Conservation (phyloP, 768 basidiomycete genomes). For the Mycena vulgaris region DNA sequence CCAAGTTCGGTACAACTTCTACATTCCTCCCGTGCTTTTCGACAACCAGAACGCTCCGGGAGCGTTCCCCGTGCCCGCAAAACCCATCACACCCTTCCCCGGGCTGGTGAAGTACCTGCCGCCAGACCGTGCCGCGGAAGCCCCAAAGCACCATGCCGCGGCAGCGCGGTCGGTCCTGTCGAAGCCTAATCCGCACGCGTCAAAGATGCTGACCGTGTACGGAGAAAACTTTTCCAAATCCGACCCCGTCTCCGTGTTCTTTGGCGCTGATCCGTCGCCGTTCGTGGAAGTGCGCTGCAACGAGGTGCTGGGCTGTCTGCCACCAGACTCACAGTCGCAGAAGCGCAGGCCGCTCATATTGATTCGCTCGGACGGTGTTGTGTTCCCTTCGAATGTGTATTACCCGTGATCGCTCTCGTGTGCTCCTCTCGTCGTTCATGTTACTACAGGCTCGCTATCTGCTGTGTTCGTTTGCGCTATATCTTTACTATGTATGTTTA, state of each 20-base stretch:
- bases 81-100: slow-evolving; percentile 90
- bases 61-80: slow-evolving; percentile 85
- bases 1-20: slow-evolving; percentile 95
- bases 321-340: slow-evolving; percentile 75
- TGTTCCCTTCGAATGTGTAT: slow-evolving; percentile 87
- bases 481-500: slow-evolving; percentile 31
- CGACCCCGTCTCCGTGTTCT: slow-evolving; percentile 88
- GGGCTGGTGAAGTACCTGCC: slow-evolving; percentile 92
- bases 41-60: slow-evolving; percentile 83
- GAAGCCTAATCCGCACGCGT: slow-evolving; percentile 84
- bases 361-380: slow-evolving; percentile 87
- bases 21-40: slow-evolving; percentile 88
- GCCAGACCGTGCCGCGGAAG: slow-evolving; percentile 89
- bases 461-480: slow-evolving; percentile 26
- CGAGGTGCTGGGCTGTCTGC: slow-evolving; percentile 87
- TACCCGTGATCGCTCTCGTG: slow-evolving; percentile 71
- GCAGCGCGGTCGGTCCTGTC: slow-evolving; percentile 77
- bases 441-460: slow-evolving; percentile 9
- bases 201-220: slow-evolving; percentile 88
- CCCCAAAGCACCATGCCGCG: slow-evolving; percentile 79
- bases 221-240: slow-evolving; percentile 92
- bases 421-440: slow-evolving; percentile 14
- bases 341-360: slow-evolving; percentile 88
- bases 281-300: slow-evolving; percentile 91
- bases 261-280: slow-evolving; percentile 90